These are phyloP conservation scores for Lonicera japonica DNA, from an alignment of 129 eudicot species.

Conservation along the genomic window DNA sequence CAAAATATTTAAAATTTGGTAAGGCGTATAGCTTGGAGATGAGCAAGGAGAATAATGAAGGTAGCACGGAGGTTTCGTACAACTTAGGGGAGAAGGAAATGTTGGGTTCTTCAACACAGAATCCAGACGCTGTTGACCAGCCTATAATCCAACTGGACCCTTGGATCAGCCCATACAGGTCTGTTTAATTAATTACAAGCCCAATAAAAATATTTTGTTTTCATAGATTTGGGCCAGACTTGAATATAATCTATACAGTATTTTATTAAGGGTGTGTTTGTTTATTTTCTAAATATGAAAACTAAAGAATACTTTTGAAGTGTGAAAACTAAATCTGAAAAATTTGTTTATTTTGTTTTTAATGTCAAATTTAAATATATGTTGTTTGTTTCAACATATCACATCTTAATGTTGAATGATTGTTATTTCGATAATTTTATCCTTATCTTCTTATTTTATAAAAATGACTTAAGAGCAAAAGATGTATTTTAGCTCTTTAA, in stretches of 20 bases:
- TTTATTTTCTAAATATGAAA: background rate
- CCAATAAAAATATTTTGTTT: background rate
- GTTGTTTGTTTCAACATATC: no score
- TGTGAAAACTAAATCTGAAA: background rate
- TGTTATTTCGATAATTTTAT: no score
- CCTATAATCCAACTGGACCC: slow-evolving; percentile 19
- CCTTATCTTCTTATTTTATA: no score
- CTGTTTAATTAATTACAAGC: background rate
- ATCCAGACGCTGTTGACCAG: background rate
- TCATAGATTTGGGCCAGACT: background rate
- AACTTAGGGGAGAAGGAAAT: slow-evolving; percentile 1
- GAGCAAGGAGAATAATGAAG: background rate
- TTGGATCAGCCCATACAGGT: slow-evolving; percentile 32
- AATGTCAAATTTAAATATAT: no score
- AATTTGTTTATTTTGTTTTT: no score
- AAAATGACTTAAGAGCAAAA: no score
- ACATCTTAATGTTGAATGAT: no score
- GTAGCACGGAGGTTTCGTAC: background rate
- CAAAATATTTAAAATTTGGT: no score
- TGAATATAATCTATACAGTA: no score
- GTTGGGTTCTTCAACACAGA: background rate
- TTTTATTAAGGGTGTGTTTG: background rate
- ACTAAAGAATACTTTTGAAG: background rate
- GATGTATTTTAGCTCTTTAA: no score
- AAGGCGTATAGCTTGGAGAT: background rate